These are phyloP conservation scores for Odontarrhena argentea DNA, from an alignment of 345 rosid species.

Conservation along the genomic window DNA sequence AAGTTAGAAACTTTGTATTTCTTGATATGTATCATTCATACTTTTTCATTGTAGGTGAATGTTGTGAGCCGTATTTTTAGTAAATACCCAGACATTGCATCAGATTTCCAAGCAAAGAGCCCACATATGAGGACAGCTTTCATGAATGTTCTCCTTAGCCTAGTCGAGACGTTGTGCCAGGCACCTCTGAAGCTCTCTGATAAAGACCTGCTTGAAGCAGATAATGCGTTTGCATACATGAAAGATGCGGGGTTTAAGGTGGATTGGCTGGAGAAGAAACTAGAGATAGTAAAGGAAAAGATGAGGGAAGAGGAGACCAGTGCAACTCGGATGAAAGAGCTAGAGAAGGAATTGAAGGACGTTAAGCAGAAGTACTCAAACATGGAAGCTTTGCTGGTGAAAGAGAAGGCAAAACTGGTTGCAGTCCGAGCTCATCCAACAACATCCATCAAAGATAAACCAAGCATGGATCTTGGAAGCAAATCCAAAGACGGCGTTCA, in stretches of 20 bases:
- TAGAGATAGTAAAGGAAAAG: no score
- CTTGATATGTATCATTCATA: no score
- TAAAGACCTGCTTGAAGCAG: background rate
- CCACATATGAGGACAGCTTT: background rate
- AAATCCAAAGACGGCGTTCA: conserved; percentile 72
- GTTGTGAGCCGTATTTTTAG: background rate
- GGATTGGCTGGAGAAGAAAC: no score
- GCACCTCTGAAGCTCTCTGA: background rate
- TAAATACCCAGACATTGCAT: background rate
- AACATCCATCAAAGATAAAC: conserved; percentile 60
- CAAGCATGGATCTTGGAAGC: conserved; percentile 63
- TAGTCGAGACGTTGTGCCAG: background rate
- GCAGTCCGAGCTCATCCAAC: no score
- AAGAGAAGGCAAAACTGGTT: no score
- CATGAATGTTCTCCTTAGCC: background rate
- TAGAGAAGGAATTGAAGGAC: no score
- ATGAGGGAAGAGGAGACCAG: no score
- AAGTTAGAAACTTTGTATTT: no score
- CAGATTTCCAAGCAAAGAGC: background rate
- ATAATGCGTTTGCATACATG: background rate
- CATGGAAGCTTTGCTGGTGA: no score
- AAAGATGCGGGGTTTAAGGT: no score
- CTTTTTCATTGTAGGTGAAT: background rate
- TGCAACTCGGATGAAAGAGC: no score
- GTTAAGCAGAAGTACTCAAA: no score